Percentiles rank a stretch among this genome's conserved stretches.
These are phyloP conservation scores for Heimioporus sp. DNA, from an alignment of 768 basidiomycete genomes.

Conservation along the genomic window DNA sequence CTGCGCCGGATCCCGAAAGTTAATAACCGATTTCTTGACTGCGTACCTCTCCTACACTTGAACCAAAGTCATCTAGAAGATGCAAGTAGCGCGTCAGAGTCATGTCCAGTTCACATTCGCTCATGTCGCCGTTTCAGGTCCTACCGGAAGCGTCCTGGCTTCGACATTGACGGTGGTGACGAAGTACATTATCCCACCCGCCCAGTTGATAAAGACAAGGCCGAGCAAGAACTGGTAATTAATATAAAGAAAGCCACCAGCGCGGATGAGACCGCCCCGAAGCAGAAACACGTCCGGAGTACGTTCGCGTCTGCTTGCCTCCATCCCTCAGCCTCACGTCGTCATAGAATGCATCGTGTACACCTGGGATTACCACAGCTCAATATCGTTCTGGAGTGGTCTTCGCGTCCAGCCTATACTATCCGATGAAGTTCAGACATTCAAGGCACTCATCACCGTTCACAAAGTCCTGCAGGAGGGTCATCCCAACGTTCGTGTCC, in stretches of 20 bases:
- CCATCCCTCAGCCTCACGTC: constrained; percentile 13
- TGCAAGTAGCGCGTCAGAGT: constrained; percentile 21
- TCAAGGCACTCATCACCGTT: constrained; percentile 96
- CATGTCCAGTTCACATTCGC: not conserved
- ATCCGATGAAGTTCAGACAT: constrained; percentile 96
- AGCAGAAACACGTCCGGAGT: constrained; percentile 99
- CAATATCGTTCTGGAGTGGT: constrained; percentile 97
- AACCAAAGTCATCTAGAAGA: constrained; percentile 10
- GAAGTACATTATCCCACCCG: constrained; percentile 91
- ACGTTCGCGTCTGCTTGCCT: constrained; percentile 33
- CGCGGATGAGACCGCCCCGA: constrained; percentile 93
- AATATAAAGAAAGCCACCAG: constrained; percentile 99
- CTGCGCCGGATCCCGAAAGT: constrained; percentile 3
- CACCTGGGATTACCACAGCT: constrained; percentile 99
- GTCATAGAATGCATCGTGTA: constrained; percentile 91
- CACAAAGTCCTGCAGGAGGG: constrained; percentile 99
- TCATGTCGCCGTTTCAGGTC: constrained; percentile 28
- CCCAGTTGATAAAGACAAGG: constrained; percentile 98
- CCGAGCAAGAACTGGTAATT: constrained; percentile 87
- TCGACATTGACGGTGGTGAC: constrained; percentile 72
- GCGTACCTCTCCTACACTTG: not conserved
- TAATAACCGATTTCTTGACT: not conserved
- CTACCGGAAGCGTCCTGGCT: constrained; percentile 37
- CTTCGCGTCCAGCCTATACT: constrained; percentile 95
- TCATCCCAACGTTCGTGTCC: constrained; percentile 73